A percentile compares a stretch with the other conserved stretches of the same genome.
Conservation (phyloP, 768 basidiomycete species). For the Amylocystis lapponica region DNA sequence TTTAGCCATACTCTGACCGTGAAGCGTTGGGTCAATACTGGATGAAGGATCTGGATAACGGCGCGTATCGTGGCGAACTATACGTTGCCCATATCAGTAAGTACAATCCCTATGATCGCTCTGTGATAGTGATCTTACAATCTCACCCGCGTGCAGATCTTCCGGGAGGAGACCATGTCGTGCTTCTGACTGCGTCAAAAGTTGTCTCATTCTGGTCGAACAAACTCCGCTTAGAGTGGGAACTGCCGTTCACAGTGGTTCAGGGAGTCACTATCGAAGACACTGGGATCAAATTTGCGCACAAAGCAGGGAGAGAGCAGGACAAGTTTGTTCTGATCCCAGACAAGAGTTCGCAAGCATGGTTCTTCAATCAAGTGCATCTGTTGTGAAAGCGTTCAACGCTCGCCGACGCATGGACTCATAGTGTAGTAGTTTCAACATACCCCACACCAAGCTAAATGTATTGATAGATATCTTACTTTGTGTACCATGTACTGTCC, state of each 20-base stretch:
- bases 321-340: conserved; percentile 75
- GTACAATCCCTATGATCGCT: conserved; percentile 25
- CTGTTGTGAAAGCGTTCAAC: conserved; percentile 75
- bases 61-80: conserved; percentile 72
- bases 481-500: conserved; percentile 9
- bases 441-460: conserved; percentile 1
- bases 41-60: conserved; percentile 93
- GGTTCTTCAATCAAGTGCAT: conserved; percentile 80
- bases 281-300: conserved; percentile 81
- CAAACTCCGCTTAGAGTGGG: conserved; percentile 85
- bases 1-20: conserved; percentile 82
- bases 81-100: conserved; percentile 92
- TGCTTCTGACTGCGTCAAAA: conserved; percentile 71
- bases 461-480: conserved; percentile 15
- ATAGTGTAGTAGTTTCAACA: conserved; percentile 5
- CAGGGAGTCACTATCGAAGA: conserved; percentile 87
- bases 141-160: conserved; percentile 39
- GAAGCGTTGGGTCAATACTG: conserved; percentile 95
- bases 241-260: conserved; percentile 80
- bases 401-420: conserved; percentile 66
- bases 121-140: neutral
- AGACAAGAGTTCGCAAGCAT: conserved; percentile 66
- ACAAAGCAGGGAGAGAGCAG: conserved; percentile 69
- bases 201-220: conserved; percentile 83
- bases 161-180: conserved; percentile 73